These are phyloP conservation scores for Serendipita indica DNA, from an alignment of 768 basidiomycete genomes.

Conservation along the genomic window DNA sequence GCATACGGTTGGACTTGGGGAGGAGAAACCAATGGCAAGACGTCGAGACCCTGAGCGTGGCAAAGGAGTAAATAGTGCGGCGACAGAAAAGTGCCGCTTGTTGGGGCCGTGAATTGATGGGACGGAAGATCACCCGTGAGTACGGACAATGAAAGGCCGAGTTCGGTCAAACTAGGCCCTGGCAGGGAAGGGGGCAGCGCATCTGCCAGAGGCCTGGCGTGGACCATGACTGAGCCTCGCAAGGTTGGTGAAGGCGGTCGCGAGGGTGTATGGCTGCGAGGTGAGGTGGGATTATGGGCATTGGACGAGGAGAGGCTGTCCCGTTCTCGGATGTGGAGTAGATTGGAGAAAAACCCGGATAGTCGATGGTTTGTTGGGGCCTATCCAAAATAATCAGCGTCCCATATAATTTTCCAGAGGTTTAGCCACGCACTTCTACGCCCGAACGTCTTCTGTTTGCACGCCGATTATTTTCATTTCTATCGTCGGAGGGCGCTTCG, in stretches of 20 bases:
- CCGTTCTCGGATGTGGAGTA: constrained; percentile 38
- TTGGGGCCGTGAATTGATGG: constrained; percentile 63
- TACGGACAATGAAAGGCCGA: constrained; percentile 56
- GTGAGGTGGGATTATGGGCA: constrained; percentile 14
- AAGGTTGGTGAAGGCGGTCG: constrained; percentile 15
- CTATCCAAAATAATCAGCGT: neutral
- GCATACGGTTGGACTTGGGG: constrained; percentile 67
- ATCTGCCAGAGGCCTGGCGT: constrained; percentile 41
- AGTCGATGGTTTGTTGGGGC: constrained; percentile 31
- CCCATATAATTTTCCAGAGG: neutral
- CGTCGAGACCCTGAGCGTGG: constrained; percentile 74
- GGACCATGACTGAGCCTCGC: constrained; percentile 32
- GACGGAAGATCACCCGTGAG: constrained; percentile 55
- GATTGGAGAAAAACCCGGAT: constrained; percentile 70
- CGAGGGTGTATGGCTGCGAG: constrained; percentile 19
- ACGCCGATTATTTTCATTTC: neutral
- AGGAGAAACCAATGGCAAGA: constrained; percentile 62
- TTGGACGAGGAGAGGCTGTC: constrained; percentile 1
- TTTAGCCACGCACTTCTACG: neutral
- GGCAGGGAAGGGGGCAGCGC: constrained; percentile 63
- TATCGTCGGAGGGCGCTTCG: neutral
- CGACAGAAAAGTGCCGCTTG: constrained; percentile 61
- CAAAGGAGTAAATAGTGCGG: constrained; percentile 75
- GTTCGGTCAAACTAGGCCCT: constrained; percentile 54
- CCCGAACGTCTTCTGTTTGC: neutral